Conservation (phyloP, 148 eudicot genomes). For the Silene uniflora region DNA sequence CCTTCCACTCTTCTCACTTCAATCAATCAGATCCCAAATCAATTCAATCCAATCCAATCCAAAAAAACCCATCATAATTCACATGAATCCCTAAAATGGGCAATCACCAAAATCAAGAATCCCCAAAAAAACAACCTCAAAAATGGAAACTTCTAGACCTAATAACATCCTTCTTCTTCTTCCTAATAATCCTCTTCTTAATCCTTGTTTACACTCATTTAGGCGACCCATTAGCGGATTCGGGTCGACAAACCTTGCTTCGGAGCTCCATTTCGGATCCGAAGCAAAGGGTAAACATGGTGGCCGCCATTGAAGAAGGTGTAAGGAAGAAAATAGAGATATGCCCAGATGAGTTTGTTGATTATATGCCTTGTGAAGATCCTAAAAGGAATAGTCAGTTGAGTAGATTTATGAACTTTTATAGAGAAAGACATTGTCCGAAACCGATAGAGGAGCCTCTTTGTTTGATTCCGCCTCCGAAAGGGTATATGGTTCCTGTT, state of each 20-base stretch:
- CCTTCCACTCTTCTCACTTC: not conserved
- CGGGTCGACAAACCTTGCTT: slow-evolving; percentile 67
- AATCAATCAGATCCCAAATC: not conserved
- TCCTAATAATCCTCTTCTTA: slow-evolving; percentile 63
- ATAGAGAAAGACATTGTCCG: slow-evolving; percentile 88
- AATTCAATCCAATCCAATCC: no score
- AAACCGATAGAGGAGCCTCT: slow-evolving; percentile 46
- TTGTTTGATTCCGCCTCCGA: slow-evolving; percentile 77
- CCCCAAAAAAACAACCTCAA: slow-evolving; percentile 57
- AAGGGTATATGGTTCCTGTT: slow-evolving; percentile 62
- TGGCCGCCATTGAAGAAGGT: slow-evolving; percentile 47
- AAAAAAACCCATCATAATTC: not conserved
- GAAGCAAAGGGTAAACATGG: slow-evolving; percentile 38
- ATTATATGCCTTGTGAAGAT: slow-evolving; percentile 93
- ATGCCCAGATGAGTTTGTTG: slow-evolving; percentile 66
- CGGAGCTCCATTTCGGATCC: slow-evolving; percentile 62
- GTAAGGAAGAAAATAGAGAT: slow-evolving; percentile 36
- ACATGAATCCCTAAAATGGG: slow-evolving; percentile 44
- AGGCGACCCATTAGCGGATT: slow-evolving; percentile 83
- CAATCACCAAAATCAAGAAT: slow-evolving; percentile 54
- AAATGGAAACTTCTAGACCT: slow-evolving; percentile 69
- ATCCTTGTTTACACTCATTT: slow-evolving; percentile 62
- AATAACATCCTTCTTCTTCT: slow-evolving; percentile 55
- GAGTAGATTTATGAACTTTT: slow-evolving; percentile 85
- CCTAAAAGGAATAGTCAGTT: slow-evolving; percentile 66